A percentile compares a stretch with the other conserved stretches of the same genome.
These are phyloP conservation scores for Russula lepida DNA, from an alignment of 768 basidiomycete species.

Conservation along the genomic window DNA sequence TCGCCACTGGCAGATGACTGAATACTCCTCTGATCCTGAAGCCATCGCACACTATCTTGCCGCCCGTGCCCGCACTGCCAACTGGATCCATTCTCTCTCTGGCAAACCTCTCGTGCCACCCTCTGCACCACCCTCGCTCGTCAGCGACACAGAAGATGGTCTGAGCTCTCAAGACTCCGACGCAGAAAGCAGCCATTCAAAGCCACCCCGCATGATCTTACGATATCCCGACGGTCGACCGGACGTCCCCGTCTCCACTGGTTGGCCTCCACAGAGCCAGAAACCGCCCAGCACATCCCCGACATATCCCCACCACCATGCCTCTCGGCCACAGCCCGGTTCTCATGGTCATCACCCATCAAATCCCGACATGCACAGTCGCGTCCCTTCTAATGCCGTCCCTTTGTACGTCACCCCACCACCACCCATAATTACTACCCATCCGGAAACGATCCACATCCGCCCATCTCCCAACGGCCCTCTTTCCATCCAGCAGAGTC, in stretches of 20 bases:
- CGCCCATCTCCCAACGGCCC: slow-evolving; percentile 16
- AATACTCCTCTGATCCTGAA: slow-evolving; percentile 52
- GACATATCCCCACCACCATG: not conserved
- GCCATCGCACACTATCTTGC: slow-evolving; percentile 49
- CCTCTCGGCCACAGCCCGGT: slow-evolving; percentile 1
- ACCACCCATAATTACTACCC: not conserved
- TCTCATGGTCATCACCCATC: slow-evolving; percentile 18
- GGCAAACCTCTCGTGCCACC: slow-evolving; percentile 39
- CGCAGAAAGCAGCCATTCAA: slow-evolving; percentile 34
- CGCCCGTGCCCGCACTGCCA: slow-evolving; percentile 51
- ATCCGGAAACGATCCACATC: slow-evolving; percentile 20
- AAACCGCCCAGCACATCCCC: not conserved
- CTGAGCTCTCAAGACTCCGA: slow-evolving; percentile 34
- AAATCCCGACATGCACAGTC: slow-evolving; percentile 16
- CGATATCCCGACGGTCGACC: slow-evolving; percentile 52
- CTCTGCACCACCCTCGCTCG: slow-evolving; percentile 25
- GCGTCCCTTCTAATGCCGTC: slow-evolving; percentile 8
- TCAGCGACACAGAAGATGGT: slow-evolving; percentile 28
- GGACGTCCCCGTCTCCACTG: slow-evolving; percentile 12
- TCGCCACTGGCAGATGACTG: slow-evolving; percentile 52
- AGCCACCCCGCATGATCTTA: slow-evolving; percentile 67
- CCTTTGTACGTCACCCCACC: slow-evolving; percentile 15
- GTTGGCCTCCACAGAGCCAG: slow-evolving; percentile 2
- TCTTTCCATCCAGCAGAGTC: not conserved
- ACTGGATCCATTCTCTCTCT: slow-evolving; percentile 48